Evolutionary conservation across 164 flowering plant genomes (phyloP), one percentile per base, ranked within the genome.

Genomic region (Magnolia sinica): DNA sequence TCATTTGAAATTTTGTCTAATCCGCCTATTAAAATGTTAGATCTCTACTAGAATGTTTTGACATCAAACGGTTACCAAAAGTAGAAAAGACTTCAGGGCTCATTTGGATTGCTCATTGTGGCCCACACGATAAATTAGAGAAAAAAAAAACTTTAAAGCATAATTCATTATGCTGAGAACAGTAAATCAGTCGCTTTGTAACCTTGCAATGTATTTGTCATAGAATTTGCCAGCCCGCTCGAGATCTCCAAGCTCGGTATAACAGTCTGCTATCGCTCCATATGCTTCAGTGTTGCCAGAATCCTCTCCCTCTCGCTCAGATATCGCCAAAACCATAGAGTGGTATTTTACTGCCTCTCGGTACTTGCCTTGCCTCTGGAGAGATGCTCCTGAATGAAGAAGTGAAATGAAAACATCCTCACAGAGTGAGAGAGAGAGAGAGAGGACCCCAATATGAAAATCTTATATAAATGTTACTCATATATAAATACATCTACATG

Each of bases 191-290:
- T 93, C 98, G 9, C 82, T 80, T 74, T 96, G 87, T 80, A 92
- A 84, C 82, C 94, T 86, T n/a, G 92, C 81, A 68, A 94, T 96
- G 77, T 96, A 91, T 68, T 86, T 79, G 79, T 92, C 98, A 70
- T 96, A 92, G 81, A 87, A 94, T 63, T 84, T 86, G 10, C 85
- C 98, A 8, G 98, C 98, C 74, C 81, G 87, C 76, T 96, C 98
- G 19, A 96, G 90, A 76, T 96, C 96, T 19, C 99, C 99, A 58
- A 96, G 93, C 70, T 96, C 99, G 9, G 99, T 96, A 68, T 93
- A 94, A 81, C 98, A 96, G 85, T 96, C 98, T 22, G 98, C 98
- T 76, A 94, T 94, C 31, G 98, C 98, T 64, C 99, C 97, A 78
- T 89, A 96, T 19, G 98, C 98, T 86, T 96, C 99, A 4, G 95